A percentile compares a stretch with the other conserved stretches of the same genome.
Conservation (phyloP, 345 rosid species). For the Salix brachista region DNA sequence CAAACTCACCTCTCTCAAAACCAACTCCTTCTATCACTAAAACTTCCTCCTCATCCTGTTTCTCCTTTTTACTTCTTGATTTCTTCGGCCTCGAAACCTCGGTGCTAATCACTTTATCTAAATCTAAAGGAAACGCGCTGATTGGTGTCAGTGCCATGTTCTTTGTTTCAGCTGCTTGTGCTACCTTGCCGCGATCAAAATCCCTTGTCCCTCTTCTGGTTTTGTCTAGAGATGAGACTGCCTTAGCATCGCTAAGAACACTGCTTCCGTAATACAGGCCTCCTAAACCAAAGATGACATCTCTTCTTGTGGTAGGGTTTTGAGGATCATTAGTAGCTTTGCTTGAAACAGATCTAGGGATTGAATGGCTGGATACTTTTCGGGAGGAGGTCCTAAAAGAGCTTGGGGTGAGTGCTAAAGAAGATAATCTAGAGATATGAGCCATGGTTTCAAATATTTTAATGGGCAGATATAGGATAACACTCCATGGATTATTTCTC, state of each 20-base stretch:
- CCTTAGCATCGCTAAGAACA: background rate
- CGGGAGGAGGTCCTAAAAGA: background rate
- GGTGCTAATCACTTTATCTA: constrained; percentile 4
- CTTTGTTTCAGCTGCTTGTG: background rate
- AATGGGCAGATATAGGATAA: background rate
- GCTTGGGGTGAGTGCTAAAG: background rate
- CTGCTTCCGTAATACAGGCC: background rate
- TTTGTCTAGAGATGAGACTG: background rate
- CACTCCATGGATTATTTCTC: background rate
- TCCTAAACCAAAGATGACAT: background rate
- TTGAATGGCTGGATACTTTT: background rate
- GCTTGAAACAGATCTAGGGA: background rate
- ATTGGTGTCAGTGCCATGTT: background rate
- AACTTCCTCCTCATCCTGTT: constrained; percentile 29
- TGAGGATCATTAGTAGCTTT: background rate
- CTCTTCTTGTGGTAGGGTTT: background rate
- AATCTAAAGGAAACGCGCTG: constrained; percentile 2
- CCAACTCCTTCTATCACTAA: constrained; percentile 41
- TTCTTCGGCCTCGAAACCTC: constrained; percentile 18
- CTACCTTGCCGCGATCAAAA: background rate
- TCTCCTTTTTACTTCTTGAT: constrained; percentile 8
- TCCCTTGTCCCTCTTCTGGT: background rate
- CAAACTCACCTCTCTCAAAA: constrained; percentile 27
- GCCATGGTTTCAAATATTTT: background rate
- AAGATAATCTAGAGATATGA: background rate